Conservation (phyloP, 108 stramenopile genomes). For the Aureococcus anophagefferens region DNA sequence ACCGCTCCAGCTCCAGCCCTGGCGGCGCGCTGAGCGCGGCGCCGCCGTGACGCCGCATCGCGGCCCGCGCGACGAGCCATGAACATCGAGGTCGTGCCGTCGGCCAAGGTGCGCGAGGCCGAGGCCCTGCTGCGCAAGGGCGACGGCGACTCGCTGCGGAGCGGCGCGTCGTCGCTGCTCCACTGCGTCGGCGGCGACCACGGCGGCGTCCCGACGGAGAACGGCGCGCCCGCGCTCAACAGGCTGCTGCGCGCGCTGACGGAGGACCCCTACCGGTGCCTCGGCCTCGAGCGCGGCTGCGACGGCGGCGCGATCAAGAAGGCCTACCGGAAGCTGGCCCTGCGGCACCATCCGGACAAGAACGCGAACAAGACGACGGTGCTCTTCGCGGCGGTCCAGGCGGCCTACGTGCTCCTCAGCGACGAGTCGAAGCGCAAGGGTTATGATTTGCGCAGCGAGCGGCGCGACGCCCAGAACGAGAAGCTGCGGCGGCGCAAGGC, state of each 20-base stretch:
- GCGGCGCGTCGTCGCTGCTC: background rate
- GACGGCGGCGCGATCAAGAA: slow-evolving; percentile 2
- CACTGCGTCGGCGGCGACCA: background rate
- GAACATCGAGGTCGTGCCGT: background rate
- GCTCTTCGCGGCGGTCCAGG: slow-evolving; percentile 10
- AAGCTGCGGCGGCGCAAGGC: background rate
- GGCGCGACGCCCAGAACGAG: background rate
- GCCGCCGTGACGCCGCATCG: too few relatives aligned
- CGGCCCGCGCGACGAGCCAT: background rate
- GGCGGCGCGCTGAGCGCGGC: too few relatives aligned
- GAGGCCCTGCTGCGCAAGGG: background rate
- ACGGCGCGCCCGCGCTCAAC: slow-evolving; percentile 6
- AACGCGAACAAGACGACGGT: background rate
- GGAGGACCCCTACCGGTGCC: slow-evolving; percentile 11
- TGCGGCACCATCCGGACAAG: slow-evolving; percentile 15
- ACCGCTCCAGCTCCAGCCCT: too few relatives aligned
- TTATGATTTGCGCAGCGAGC: slow-evolving; percentile 1
- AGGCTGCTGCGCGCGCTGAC: background rate
- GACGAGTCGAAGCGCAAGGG: slow-evolving; percentile 2
- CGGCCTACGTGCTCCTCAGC: slow-evolving; percentile 1
- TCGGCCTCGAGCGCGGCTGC: background rate
- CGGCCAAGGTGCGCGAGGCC: background rate
- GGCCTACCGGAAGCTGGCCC: slow-evolving; percentile 11
- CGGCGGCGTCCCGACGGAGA: background rate
- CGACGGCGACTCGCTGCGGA: background rate